These are phyloP conservation scores for Chiua sp. DNA, from an alignment of 1,284 basidiomycete species.

Conservation along the genomic window DNA sequence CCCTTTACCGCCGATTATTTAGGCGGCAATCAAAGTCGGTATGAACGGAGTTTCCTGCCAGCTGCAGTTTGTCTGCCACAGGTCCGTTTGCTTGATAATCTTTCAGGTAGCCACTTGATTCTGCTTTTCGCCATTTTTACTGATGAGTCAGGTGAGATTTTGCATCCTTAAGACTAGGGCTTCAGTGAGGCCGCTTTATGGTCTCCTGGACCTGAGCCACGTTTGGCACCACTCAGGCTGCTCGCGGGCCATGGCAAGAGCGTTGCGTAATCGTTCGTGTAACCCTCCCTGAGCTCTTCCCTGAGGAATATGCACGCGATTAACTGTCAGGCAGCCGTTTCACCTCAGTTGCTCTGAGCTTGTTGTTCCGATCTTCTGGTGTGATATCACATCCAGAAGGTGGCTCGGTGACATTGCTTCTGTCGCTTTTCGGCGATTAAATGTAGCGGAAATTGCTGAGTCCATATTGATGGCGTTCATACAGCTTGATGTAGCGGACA, in stretches of 20 bases:
- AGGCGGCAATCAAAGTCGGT: background rate
- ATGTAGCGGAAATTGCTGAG: slow-evolving; percentile 33
- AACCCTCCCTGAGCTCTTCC: background rate
- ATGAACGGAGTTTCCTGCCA: background rate
- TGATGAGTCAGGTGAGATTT: background rate
- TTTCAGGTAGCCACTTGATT: no score
- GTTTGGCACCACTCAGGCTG: no score
- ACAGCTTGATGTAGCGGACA: slow-evolving; percentile 6
- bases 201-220: no score
- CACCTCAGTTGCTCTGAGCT: background rate
- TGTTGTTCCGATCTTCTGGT: background rate
- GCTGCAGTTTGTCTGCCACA: background rate
- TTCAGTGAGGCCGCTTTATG: background rate
- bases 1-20: background rate
- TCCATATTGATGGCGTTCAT: slow-evolving; percentile 13
- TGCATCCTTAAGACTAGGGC: background rate
- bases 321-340: background rate
- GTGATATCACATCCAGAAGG: slow-evolving; percentile 7
- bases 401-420: slow-evolving; percentile 15
- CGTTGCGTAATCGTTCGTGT: no score
- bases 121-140: background rate
- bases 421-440: slow-evolving; percentile 20
- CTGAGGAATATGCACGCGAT: slow-evolving; percentile 2
- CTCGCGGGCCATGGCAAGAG: no score
- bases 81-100: background rate